A percentile compares a stretch with the other conserved stretches of the same genome.
Evolutionary conservation across 1,284 basidiomycete species (phyloP).

Genomic region (Microbotryum saponariae): DNA sequence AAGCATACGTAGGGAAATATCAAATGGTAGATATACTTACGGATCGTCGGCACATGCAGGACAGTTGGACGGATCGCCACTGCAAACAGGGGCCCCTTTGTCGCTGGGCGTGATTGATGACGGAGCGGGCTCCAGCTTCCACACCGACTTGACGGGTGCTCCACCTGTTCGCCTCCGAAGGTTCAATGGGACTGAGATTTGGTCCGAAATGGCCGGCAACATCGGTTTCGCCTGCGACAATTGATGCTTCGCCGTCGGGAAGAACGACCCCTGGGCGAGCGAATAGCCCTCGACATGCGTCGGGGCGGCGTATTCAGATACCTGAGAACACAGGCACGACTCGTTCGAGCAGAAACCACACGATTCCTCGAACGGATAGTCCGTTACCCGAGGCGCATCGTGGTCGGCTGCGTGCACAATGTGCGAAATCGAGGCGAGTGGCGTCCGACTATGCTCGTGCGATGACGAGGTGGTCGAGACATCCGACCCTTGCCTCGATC

Average conservation of each 20-base stretch:
- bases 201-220: constrained; percentile 12
- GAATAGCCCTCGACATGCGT: not conserved
- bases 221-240: not conserved
- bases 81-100: constrained; percentile 24
- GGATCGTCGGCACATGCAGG: constrained; percentile 36
- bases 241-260: not conserved
- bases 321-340: constrained; percentile 29
- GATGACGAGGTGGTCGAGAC: too few species aligned
- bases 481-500: too few species aligned
- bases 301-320: constrained; percentile 20
- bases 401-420: too few species aligned
- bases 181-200: not conserved
- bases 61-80: constrained; percentile 33
- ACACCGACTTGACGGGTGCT: constrained; percentile 15
- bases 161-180: not conserved
- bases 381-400: too few species aligned
- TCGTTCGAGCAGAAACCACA: constrained; percentile 27
- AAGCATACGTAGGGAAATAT: not conserved
- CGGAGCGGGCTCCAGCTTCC: constrained; percentile 20
- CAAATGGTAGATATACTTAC: constrained; percentile 10
- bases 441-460: too few species aligned
- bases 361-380: not conserved
- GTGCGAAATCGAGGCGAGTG: too few species aligned
- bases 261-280: constrained; percentile 8
- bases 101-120: not conserved